Evolutionary conservation across 2,329 filamentous ascomycete genomes (phyloP), one percentile per base, ranked within the genome.

Genomic region (Lithohypha guttulata): DNA sequence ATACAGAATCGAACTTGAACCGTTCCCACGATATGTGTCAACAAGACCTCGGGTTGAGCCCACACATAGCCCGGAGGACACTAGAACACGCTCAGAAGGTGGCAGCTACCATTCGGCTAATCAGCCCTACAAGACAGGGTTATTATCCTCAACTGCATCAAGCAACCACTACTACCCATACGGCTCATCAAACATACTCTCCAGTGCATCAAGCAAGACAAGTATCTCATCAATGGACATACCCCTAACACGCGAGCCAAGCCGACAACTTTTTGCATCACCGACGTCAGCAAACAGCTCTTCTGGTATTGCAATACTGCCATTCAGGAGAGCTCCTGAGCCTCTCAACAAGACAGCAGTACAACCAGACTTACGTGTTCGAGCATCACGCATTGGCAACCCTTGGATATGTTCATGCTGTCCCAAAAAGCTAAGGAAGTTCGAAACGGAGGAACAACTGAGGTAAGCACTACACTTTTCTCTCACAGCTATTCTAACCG

Each of bases 351-450:
- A 39, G 18, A 31, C 31, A 22, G 13, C 35, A 21, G 3, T 65
- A 33, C 54, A 56, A 44, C 49, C 54, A 14, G n/a, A n/a, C n/a
- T n/a, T n/a, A n/a, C n/a, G n/a, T n/a, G n/a, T n/a, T n/a, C n/a
- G n/a, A n/a, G n/a, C n/a, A n/a, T 54, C 55, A 6, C 73, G 75
- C 41, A 61, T 76, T 31, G 66, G 71, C 34, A 75, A 74, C 14
- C 58, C 73, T 21, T 79, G 70, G 53, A 78, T 94, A 63, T 96
- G 87, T 62, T 85, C 94, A 54, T 96, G 89, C 60, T 96, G 87
- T 61, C 87, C 86, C 0, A 95, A 95, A 62, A 95, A 95, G 62
- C 87, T 87, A 1, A 94, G 93, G 62, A 93, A 93, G 55, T 95
- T 95, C 54, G 84, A 93, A 51, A 84, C 77, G 3, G 70, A 77